Evolutionary conservation across 108 stramenopile species (phyloP), one percentile per base, ranked within the genome.

Genomic region (Stephanodiscus triporus): DNA sequence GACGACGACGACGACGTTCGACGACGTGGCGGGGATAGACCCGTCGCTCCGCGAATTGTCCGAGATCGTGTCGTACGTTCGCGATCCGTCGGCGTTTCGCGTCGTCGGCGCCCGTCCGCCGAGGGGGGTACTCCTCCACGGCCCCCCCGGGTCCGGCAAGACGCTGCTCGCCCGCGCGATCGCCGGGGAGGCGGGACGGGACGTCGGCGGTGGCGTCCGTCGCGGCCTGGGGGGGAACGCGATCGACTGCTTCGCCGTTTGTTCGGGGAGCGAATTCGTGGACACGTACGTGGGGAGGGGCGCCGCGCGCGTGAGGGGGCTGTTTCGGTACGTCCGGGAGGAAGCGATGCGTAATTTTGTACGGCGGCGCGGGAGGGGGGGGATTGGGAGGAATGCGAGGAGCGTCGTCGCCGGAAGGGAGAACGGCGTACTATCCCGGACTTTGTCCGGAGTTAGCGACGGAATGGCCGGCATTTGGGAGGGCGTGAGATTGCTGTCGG

Each of bases 21-120:
- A 78, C 1, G 95, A 97, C 72, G 95, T 98, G n/a, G 98, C 96
- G 23, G 98, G 98, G 20, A 82, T 97, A 22, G 96, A 96, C 50
- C 42, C 59, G 45, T 84, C 95, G 20, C 65, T 95, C 50, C 74
- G 54, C 32, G 98, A 97, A 74, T 78, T 98, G n/a, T 54, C 73
- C 27, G 94, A 97, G 66, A 81, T 99, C n/a, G 94, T 97, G 9
- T 70, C 77, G 7, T 93, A 81, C 71, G 59, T 92, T 17, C 58
- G 68, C 49, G 30, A 86, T 70, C 89, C 97, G 7, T 29, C 71
- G n/a, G 47, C 45, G 14, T 95, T 83, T 70, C 66, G 75, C 22
- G 49, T 57, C 3, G 42, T 91, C 16, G 94, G 94, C 1, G 89
- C 89, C 0, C 65, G 63, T 26, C 87, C 89, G 29, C 95, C 95